phyloP scores from a whole-genome alignment of 2,329 filamentous ascomycete species.

The Neocatenulostroma microsporum region DNA sequence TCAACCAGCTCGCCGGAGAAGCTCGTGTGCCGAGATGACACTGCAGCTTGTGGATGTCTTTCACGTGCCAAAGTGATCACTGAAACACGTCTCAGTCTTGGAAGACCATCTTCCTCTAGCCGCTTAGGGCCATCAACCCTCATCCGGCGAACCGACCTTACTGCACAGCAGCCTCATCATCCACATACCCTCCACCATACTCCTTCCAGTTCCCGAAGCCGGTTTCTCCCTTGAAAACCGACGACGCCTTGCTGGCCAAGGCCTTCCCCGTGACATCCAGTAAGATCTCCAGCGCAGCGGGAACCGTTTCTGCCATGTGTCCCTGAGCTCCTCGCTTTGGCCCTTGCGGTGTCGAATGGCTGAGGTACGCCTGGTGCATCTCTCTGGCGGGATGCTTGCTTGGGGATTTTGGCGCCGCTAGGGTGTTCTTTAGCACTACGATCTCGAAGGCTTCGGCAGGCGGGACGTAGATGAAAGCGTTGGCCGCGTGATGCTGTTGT shows the following conservation, averaged over 20 bases:
- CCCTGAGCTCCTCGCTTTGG: slow-evolving; percentile 2
- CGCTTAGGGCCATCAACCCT: too few species aligned
- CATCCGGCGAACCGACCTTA: not conserved
- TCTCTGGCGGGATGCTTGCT: not conserved
- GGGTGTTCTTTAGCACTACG: not conserved
- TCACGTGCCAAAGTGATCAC: too few species aligned
- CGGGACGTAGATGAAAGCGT: slow-evolving; percentile 5
- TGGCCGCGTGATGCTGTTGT: not conserved
- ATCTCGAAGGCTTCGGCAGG: slow-evolving; percentile 3
- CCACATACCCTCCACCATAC: slow-evolving; percentile 4
- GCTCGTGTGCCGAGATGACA: too few species aligned
- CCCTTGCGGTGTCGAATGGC: not conserved
- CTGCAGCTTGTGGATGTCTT: too few species aligned
- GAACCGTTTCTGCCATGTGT: not conserved
- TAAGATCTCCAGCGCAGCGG: slow-evolving; percentile 1
- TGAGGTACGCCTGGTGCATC: slow-evolving; percentile 2
- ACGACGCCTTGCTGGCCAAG: not conserved
- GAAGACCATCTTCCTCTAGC: too few species aligned
- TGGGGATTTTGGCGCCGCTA: not conserved
- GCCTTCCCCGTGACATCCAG: slow-evolving; percentile 1
- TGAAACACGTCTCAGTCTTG: too few species aligned
- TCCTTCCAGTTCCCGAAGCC: slow-evolving; percentile 2
- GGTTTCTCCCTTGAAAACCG: slow-evolving; percentile 1
- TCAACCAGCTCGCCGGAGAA: too few species aligned
- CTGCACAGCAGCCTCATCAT: slow-evolving; percentile 3